phyloP scores from a whole-genome alignment of 1,139 yeast species.

The Protomyces lactucae-debilis region DNA sequence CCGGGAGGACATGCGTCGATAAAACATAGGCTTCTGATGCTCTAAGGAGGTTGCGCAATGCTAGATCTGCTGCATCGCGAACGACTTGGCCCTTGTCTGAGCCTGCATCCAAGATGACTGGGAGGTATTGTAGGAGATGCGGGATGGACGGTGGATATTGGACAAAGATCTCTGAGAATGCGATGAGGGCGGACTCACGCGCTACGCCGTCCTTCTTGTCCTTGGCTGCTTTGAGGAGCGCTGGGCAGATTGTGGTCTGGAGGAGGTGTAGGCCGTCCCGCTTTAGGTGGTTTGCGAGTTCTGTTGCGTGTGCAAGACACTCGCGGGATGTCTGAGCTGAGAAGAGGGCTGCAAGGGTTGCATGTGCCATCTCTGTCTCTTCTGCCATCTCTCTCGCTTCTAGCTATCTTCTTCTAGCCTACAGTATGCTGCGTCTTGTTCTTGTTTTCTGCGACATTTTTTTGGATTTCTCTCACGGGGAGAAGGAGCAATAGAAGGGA shows the following conservation, averaged over 20 bases:
- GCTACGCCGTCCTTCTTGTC: conserved; percentile 27
- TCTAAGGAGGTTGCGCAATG: conserved; percentile 40
- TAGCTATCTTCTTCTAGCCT: no score
- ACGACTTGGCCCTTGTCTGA: conserved; percentile 87
- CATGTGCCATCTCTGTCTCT: conserved; percentile 11
- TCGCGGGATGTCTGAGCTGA: conserved; percentile 21
- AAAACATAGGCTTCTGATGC: conserved; percentile 62
- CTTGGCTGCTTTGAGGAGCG: conserved; percentile 16
- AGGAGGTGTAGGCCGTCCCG: conserved; percentile 11
- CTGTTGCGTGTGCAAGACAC: conserved; percentile 16
- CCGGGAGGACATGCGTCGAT: conserved; percentile 62
- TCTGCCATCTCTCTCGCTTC: no score
- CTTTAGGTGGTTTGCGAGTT: conserved; percentile 17
- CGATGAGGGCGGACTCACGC: conserved; percentile 28
- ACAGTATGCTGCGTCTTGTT: no score
- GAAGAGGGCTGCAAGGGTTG: conserved; percentile 11
- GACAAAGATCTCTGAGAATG: conserved; percentile 9
- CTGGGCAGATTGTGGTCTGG: conserved; percentile 11
- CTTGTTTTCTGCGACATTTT: neutral
- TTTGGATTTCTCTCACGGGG: neutral
- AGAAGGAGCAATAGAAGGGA: neutral
- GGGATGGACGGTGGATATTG: conserved; percentile 22
- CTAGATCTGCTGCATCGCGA: conserved; percentile 61
- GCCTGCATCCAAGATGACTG: conserved; percentile 45
- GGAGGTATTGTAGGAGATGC: conserved; percentile 43